Conservation (phyloP, 441 rosid species). For the Adansonia madagascariensis region DNA sequence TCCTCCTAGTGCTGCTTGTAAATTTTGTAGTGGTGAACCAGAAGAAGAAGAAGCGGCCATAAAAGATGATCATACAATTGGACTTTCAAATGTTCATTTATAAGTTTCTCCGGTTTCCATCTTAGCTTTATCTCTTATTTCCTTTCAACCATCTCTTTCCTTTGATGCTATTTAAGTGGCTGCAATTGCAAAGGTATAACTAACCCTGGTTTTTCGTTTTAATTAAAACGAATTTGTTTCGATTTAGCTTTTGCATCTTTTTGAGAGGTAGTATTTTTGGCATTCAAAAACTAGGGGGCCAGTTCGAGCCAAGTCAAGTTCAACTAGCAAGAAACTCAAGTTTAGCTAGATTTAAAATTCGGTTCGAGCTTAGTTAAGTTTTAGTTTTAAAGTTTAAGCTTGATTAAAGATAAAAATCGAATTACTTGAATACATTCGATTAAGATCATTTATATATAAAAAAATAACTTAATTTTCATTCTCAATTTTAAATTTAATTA, state of each 20-base stretch:
- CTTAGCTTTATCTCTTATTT: not conserved
- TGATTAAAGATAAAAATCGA: too few relatives aligned
- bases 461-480: too few relatives aligned
- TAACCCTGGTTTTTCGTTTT: not conserved
- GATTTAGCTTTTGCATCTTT: too few relatives aligned
- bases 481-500: too few relatives aligned
- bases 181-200: not conserved
- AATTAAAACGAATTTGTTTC: not conserved
- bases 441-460: too few relatives aligned
- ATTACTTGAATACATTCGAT: too few relatives aligned
- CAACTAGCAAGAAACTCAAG: too few relatives aligned
- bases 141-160: not conserved
- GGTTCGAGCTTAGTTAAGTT: not conserved
- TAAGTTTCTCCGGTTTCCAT: slow-evolving; percentile 16
- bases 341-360: not conserved
- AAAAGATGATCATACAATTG: slow-evolving; percentile 33
- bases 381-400: too few relatives aligned
- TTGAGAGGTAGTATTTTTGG: too few relatives aligned
- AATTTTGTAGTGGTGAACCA: slow-evolving; percentile 43
- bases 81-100: slow-evolving; percentile 36
- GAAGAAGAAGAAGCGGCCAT: slow-evolving; percentile 12
- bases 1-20: slow-evolving; percentile 51
- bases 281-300: too few relatives aligned
- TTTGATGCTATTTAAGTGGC: not conserved
- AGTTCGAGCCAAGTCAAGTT: too few relatives aligned